These are phyloP conservation scores for Clarireedia monteithiana DNA, from an alignment of 2,329 filamentous ascomycete genomes.

Conservation along the genomic window DNA sequence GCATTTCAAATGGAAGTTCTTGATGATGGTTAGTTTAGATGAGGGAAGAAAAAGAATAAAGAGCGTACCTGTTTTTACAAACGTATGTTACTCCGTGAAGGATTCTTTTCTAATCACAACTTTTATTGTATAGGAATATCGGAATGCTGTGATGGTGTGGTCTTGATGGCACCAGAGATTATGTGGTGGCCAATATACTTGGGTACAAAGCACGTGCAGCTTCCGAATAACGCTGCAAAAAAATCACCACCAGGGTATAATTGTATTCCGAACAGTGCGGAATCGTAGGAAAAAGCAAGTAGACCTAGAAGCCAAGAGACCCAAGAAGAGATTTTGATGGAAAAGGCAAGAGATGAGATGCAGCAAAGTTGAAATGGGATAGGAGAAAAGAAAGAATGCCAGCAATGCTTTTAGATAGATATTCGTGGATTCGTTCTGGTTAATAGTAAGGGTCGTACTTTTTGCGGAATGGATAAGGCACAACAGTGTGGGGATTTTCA, in stretches of 20 bases:
- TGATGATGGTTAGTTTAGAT: background rate
- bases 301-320: background rate
- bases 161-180: slow-evolving; percentile 13
- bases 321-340: slow-evolving; percentile 3
- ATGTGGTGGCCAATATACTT: slow-evolving; percentile 20
- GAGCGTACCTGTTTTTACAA: background rate
- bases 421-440: slow-evolving; percentile 4
- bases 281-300: background rate
- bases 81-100: background rate
- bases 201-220: slow-evolving; percentile 18
- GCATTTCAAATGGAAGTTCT: background rate
- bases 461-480: slow-evolving; percentile 13
- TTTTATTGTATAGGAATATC: slow-evolving; percentile 6
- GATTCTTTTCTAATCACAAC: slow-evolving; percentile 11
- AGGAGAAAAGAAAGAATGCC: slow-evolving; percentile 7
- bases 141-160: slow-evolving; percentile 1
- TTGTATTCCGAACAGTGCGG: background rate
- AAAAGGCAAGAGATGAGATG: slow-evolving; percentile 14
- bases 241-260: slow-evolving; percentile 24
- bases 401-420: background rate
- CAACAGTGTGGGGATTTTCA: slow-evolving; percentile 21
- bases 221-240: slow-evolving; percentile 13
- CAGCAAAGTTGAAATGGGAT: slow-evolving; percentile 11
- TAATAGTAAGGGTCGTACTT: slow-evolving; percentile 8
- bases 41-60: background rate